Evolutionary conservation across 2,329 filamentous ascomycete genomes (phyloP).

Genomic region (Colletotrichum sp.): DNA sequence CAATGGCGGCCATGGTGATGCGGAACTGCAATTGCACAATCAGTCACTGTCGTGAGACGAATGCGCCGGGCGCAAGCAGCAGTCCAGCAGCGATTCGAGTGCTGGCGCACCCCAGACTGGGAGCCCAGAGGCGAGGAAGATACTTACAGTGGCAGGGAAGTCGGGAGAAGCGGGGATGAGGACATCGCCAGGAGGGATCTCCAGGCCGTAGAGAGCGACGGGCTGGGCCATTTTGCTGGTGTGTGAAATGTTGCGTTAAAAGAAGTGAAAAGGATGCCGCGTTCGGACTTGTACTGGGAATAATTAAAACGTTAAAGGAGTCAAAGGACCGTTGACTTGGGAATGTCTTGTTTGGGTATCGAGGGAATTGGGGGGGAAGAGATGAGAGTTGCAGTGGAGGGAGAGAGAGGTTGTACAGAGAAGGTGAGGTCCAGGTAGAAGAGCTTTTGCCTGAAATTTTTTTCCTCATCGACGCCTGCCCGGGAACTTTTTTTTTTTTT

Average conservation of each 20-base stretch:
- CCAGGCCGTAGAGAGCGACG: slow-evolving; percentile 89
- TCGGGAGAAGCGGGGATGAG: slow-evolving; percentile 80
- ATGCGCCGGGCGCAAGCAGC: slow-evolving; percentile 1
- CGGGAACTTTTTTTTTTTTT: slow-evolving; percentile 20
- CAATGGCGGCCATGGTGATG: slow-evolving; percentile 98
- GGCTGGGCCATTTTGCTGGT: slow-evolving; percentile 57
- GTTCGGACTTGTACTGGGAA: not conserved
- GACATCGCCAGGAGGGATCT: slow-evolving; percentile 85
- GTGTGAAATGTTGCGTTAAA: not conserved
- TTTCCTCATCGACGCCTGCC: slow-evolving; percentile 8
- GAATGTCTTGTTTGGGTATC: not conserved
- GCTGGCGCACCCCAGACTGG: not conserved
- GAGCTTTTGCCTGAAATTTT: slow-evolving; percentile 24
- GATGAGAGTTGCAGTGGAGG: slow-evolving; percentile 11
- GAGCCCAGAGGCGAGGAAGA: not conserved
- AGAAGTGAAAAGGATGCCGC: not conserved
- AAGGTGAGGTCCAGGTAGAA: slow-evolving; percentile 4
- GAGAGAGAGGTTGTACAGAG: slow-evolving; percentile 8
- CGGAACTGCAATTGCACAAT: slow-evolving; percentile 71
- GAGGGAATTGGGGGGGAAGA: slow-evolving; percentile 1
- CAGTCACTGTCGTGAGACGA: slow-evolving; percentile 25
- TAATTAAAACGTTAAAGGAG: slow-evolving; percentile 22
- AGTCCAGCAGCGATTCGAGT: not conserved
- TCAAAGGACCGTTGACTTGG: not conserved
- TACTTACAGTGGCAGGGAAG: slow-evolving; percentile 82